phyloP scores from a whole-genome alignment of 2,329 filamentous ascomycete species.

The Ophiocordyceps camponoti-leonardi region DNA sequence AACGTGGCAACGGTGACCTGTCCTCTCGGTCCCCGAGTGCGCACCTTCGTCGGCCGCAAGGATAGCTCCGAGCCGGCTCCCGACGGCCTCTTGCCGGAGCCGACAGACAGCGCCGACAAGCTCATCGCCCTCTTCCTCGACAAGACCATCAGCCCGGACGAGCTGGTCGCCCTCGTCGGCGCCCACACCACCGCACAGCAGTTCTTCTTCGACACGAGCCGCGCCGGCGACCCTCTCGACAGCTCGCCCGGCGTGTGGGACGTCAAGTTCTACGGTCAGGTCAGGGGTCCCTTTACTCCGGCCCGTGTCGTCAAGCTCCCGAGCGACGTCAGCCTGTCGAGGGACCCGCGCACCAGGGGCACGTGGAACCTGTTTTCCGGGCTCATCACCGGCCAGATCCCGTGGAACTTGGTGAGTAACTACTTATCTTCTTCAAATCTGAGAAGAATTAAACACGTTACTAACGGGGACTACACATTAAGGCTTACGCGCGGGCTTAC shows the following conservation, averaged over 20 bases:
- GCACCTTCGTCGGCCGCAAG: slow-evolving; percentile 29
- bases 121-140: slow-evolving; percentile 28
- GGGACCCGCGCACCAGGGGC: slow-evolving; percentile 13
- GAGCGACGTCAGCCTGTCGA: slow-evolving; percentile 20
- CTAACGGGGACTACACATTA: neutral
- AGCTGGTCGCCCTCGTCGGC: slow-evolving; percentile 33
- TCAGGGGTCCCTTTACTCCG: slow-evolving; percentile 10
- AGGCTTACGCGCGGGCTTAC: slow-evolving; percentile 32
- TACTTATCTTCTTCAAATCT: too few species aligned
- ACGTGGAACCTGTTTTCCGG: slow-evolving; percentile 19
- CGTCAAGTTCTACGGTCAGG: slow-evolving; percentile 26
- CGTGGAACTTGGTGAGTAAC: slow-evolving; percentile 20
- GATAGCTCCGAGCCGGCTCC: slow-evolving; percentile 22
- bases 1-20: slow-evolving; percentile 26
- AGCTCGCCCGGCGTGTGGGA: slow-evolving; percentile 34
- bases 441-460: too few species aligned
- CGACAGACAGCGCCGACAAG: slow-evolving; percentile 21
- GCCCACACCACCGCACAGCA: slow-evolving; percentile 33
- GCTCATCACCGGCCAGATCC: slow-evolving; percentile 10
- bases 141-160: slow-evolving; percentile 31
- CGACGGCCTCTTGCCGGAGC: slow-evolving; percentile 22
- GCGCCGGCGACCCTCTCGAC: slow-evolving; percentile 27
- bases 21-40: slow-evolving; percentile 24
- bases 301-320: slow-evolving; percentile 19
- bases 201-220: slow-evolving; percentile 19